Percentiles rank a stretch among this genome's conserved stretches.
Evolutionary conservation across 192 early-diverging fungal species (phyloP).

Genomic region (Coemansia sp.): DNA sequence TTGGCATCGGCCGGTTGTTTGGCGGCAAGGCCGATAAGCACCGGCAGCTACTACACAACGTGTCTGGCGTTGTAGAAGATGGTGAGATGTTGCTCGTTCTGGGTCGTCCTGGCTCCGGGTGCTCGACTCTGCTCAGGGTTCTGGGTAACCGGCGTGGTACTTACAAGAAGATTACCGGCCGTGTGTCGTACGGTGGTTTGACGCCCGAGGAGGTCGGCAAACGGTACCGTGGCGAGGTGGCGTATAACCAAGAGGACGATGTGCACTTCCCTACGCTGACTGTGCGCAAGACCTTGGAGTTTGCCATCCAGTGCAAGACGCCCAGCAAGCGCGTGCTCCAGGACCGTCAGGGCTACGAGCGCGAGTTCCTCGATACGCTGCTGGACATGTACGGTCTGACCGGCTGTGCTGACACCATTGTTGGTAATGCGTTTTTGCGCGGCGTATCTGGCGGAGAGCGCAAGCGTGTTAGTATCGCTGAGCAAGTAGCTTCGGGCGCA

Average conservation of each 20-base stretch:
- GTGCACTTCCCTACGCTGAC: conserved; percentile 80
- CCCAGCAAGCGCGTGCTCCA: conserved; percentile 68
- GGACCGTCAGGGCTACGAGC: conserved; percentile 65
- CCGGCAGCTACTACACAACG: conserved; percentile 57
- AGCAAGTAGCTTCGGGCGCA: conserved; percentile 69
- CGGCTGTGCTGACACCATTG: conserved; percentile 58
- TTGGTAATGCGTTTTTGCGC: conserved; percentile 76
- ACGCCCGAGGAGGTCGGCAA: conserved; percentile 60
- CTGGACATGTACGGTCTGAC: conserved; percentile 59
- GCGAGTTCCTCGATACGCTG: conserved; percentile 57
- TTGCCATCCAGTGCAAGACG: conserved; percentile 75
- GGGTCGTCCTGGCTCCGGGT: conserved; percentile 69
- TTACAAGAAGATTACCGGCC: conserved; percentile 59
- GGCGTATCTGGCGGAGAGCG: conserved; percentile 83
- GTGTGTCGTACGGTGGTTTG: conserved; percentile 71
- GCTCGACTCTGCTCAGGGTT: conserved; percentile 66
- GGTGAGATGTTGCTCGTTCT: conserved; percentile 77
- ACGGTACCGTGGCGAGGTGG: conserved; percentile 73
- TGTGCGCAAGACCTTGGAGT: conserved; percentile 76
- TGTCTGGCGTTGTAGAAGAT: conserved; percentile 69
- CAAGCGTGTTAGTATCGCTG: conserved; percentile 77
- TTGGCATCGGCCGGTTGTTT: conserved; percentile 21
- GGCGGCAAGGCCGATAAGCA: conserved; percentile 6
- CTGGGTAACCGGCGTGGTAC: conserved; percentile 65
- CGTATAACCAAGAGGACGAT: conserved; percentile 83